Conservation (phyloP, 1,284 basidiomycete genomes). For the Naganishia sp. region DNA sequence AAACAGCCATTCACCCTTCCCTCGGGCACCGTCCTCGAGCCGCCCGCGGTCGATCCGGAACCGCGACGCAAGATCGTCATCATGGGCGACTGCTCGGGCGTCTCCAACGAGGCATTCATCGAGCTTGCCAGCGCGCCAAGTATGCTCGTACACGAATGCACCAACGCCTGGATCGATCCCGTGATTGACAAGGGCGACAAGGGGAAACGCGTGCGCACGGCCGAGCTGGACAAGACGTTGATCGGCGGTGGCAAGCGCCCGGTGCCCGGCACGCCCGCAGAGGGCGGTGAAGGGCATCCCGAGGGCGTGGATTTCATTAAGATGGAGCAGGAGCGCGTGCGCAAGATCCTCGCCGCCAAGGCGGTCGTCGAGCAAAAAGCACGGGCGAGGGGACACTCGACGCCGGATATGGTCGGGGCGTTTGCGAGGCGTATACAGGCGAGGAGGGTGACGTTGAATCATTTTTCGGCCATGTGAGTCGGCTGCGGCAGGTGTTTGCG, state of each 20-base stretch:
- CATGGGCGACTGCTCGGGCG: constrained; percentile 50
- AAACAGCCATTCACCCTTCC: constrained; percentile 67
- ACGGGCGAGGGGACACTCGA: constrained; percentile 73
- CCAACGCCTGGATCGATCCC: constrained; percentile 72
- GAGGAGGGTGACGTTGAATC: constrained; percentile 72
- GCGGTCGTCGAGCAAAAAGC: constrained; percentile 47
- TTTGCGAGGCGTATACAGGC: constrained; percentile 72
- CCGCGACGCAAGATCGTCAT: constrained; percentile 57
- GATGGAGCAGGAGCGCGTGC: constrained; percentile 24
- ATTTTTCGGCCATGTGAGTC: constrained; percentile 71
- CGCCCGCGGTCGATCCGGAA: constrained; percentile 58
- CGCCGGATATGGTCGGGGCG: constrained; percentile 74
- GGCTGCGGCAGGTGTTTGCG: background rate
- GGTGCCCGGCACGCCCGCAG: constrained; percentile 18
- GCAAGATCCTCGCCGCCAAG: constrained; percentile 19
- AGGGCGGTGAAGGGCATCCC: constrained; percentile 15
- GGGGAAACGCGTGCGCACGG: constrained; percentile 42
- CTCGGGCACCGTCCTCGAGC: constrained; percentile 74
- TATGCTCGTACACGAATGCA: constrained; percentile 70
- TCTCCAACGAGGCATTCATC: constrained; percentile 44
- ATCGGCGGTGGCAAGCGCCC: constrained; percentile 38
- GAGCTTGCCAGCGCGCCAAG: constrained; percentile 45
- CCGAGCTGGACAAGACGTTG: constrained; percentile 46
- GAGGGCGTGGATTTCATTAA: constrained; percentile 31
- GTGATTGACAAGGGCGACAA: constrained; percentile 48